Base-by-base conservation (phyloP, 2,329 filamentous ascomycete genomes). In the Exophiala lecanii-corni region DNA sequence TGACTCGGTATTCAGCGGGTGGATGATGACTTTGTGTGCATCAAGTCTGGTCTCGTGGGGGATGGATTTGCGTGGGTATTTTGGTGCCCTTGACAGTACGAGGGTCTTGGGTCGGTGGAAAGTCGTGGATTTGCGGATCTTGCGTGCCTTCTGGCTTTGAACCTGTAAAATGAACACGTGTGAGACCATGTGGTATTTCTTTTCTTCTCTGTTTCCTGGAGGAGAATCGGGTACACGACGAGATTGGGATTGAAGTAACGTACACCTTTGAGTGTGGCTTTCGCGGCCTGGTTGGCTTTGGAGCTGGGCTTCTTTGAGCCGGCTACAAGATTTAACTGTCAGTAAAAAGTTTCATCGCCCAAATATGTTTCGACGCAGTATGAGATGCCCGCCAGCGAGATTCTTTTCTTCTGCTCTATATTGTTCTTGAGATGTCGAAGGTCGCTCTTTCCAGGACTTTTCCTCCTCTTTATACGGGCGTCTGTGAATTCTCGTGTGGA, bases 61-160 rank as follows among this genome's bases (percentile, higher is more conserved):
- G 69, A 98, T 81, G 59, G 88, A 89, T 80, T 92, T 94, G 78
- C 91, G 89, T 59, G 87, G 89, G 81, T 94, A 97, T 78, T 94
- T 95, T 71, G 91, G 89, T 38, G 83, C 72, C 67, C 92, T 87
- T 62, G 88, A 86, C 62, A 96, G 82, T 72, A 85, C 76, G 65
- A 96, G 86, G 59, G 89, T 97, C 84, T 97, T 97, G 66, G 92
- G 92, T 64, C 81, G 82, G 82, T 95, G 91, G 86, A 97, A 98
- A 69, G 84, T 89, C 62, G 91, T 95, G 70, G 81, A 89, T 67
- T 81, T 80, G 70, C 91, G 85, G 73, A 94, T 82, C 81, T 96
- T 96, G 75, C 81, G 81, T 74, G 85, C 81, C 81, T 95, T 95
- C 75, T 92, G 81, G 70, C 81, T 75, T 69, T 83, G 75, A 62